Evolutionary conservation across 495 filamentous ascomycete species (phyloP), one percentile per base, ranked within the genome.

Genomic region (Lasiosphaeria hispida): DNA sequence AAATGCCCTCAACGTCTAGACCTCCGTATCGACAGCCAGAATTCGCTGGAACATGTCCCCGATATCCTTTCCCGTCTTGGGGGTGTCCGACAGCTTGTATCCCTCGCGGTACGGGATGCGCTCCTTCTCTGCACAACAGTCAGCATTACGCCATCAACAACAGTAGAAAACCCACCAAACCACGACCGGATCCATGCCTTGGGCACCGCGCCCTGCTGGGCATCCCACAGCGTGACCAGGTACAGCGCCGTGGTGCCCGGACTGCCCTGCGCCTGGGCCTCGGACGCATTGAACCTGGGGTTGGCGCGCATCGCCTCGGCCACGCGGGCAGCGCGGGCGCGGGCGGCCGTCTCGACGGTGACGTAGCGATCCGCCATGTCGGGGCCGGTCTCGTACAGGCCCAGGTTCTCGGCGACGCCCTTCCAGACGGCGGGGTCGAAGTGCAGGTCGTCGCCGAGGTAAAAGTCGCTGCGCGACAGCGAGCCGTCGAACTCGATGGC

Each of bases 401-500:
- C 50, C 11, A 71, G 59, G 2, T 30, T 39, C 1, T 52, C 11
- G 0, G 64, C 51, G 11, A 40, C 36, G 9, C 37, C 19, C 10
- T 4, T 49, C 67, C 67, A 73, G 48, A 71, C 65, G 14, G 42
- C 55, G 0, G 55, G 53, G 44, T 67, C 53, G 36, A 73, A 73
- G 38, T 56, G 42, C 8, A 48, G 36, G 43, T 65, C 54, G 48
- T 71, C 64, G 5, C 70, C 66, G 19, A 63, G 58, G 44, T 13
- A 58, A 11, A 59, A 45, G 55, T 73, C 70, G 40, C 37, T 55
- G 13, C 67, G 63, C 15, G 62, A 64, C 8, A 73, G 58, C 5
- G 58, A 64, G 0, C 64, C 69, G 52, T 73, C 69, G 51, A 71
- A 66, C 47, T 73, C 67, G 52, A 71, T 60, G 35, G 55, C 45